phyloP scores from a whole-genome alignment of 176 grass and related monocot genomes.

The Thinopyrum elongatum region DNA sequence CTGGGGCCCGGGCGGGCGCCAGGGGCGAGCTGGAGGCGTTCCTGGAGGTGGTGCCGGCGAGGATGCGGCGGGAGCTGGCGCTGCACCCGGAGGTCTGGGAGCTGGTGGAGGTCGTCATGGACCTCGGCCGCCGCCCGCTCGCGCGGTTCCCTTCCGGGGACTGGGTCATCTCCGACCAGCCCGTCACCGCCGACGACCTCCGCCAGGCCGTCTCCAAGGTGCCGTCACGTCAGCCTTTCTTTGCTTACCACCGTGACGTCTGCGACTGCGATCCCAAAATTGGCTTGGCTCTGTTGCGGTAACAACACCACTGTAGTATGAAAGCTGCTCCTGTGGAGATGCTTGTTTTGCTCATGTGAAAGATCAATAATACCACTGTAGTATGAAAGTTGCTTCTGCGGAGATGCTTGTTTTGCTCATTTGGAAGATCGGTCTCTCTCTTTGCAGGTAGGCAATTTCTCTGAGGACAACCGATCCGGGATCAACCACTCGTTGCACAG shows the following conservation, averaged over 20 bases:
- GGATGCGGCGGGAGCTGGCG: constrained; percentile 74
- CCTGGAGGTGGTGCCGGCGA: constrained; percentile 69
- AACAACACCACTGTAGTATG: neutral
- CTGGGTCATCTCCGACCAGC: constrained; percentile 77
- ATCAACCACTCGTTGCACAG: constrained; percentile 88
- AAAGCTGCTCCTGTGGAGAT: neutral
- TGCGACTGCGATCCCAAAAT: neutral
- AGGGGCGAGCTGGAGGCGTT: constrained; percentile 71
- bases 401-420: neutral
- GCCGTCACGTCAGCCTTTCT: neutral
- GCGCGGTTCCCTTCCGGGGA: constrained; percentile 91
- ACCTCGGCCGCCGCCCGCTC: constrained; percentile 77
- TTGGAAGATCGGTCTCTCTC: neutral
- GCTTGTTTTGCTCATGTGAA: neutral
- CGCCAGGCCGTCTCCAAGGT: constrained; percentile 86
- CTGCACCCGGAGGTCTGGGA: constrained; percentile 68
- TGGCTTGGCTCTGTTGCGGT: neutral
- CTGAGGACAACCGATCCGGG: constrained; percentile 94
- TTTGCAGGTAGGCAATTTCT: constrained; percentile 84
- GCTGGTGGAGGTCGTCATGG: constrained; percentile 94
- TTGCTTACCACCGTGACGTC: neutral
- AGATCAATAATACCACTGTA: neutral
- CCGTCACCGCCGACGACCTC: constrained; percentile 73
- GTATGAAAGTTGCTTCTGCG: neutral
- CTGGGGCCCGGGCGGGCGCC: neutral